Conservation (phyloP, 164 flowering plant species). For the Aristolochia fimbriata region DNA sequence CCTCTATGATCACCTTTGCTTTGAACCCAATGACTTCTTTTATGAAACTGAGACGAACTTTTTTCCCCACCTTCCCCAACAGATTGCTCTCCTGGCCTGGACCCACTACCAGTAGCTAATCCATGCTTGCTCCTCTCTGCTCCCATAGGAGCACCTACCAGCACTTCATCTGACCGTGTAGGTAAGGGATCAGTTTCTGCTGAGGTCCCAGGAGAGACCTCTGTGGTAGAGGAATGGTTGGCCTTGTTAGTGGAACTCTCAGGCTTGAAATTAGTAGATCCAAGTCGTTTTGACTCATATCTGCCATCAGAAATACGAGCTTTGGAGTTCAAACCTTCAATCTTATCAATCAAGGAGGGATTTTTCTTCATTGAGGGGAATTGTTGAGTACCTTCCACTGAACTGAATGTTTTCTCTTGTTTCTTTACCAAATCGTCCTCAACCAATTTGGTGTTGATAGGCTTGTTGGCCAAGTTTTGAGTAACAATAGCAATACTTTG, state of each 20-base stretch:
- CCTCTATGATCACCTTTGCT: conserved; percentile 39
- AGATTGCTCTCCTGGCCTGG: conserved; percentile 26
- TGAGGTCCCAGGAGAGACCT: conserved; percentile 19
- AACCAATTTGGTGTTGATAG: conserved; percentile 19
- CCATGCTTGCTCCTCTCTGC: conserved; percentile 21
- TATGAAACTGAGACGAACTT: conserved; percentile 21
- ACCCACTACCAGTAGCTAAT: conserved; percentile 14
- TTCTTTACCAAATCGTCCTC: conserved; percentile 23
- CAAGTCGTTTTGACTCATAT: conserved; percentile 18
- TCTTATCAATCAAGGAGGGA: conserved; percentile 56
- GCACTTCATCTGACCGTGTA: conserved; percentile 15
- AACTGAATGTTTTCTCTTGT: conserved; percentile 12
- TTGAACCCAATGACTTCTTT: conserved; percentile 44
- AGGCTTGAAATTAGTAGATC: conserved; percentile 31
- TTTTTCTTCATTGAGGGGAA: conserved; percentile 28
- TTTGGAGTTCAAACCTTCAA: conserved; percentile 74
- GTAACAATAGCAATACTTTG: conserved; percentile 15
- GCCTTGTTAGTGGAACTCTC: conserved; percentile 12
- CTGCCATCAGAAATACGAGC: conserved; percentile 51
- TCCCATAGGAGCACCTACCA: conserved; percentile 13
- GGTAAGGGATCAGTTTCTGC: conserved; percentile 10
- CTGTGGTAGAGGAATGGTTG: conserved; percentile 17
- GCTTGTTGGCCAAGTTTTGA: conserved; percentile 19
- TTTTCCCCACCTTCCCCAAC: conserved; percentile 10
- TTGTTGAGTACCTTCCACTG: conserved; percentile 10